These are phyloP conservation scores for Rhododendron molle DNA, from an alignment of 148 eudicot species.

Conservation along the genomic window DNA sequence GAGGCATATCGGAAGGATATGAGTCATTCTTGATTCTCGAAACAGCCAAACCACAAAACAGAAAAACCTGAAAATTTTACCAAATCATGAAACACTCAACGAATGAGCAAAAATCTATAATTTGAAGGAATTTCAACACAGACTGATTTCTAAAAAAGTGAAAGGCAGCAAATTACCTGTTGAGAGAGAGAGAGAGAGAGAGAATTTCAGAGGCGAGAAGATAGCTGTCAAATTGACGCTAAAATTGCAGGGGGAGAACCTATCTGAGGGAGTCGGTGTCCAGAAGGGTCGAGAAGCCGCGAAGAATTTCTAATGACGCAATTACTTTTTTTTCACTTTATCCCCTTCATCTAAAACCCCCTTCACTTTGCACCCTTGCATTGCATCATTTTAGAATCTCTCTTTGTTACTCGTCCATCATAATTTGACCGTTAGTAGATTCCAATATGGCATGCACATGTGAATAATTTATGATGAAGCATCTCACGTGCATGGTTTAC, in stretches of 20 bases:
- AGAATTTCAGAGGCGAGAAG: too few relatives aligned
- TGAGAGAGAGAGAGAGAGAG: neutral
- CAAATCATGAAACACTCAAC: neutral
- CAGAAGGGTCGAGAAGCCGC: slow-evolving; percentile 11
- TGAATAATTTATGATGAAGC: neutral
- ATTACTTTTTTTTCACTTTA: neutral
- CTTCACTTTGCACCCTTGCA: neutral
- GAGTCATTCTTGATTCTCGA: slow-evolving; percentile 43
- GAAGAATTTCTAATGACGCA: neutral
- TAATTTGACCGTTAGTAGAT: neutral
- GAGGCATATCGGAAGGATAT: slow-evolving; percentile 42
- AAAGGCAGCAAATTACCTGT: neutral
- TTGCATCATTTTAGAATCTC: neutral
- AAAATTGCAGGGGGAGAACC: neutral
- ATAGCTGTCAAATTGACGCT: neutral
- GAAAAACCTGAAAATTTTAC: neutral
- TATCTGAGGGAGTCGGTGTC: neutral
- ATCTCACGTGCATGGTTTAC: too few relatives aligned
- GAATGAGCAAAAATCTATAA: neutral
- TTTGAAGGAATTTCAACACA: neutral
- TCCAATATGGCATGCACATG: neutral
- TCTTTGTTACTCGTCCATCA: neutral
- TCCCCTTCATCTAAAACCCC: neutral
- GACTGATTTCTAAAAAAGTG: neutral
- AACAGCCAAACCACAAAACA: slow-evolving; percentile 21